Evolutionary conservation across 2,329 filamentous ascomycete species (phyloP), one percentile per base, ranked within the genome.

Genomic region (Neofusicoccum sp.): DNA sequence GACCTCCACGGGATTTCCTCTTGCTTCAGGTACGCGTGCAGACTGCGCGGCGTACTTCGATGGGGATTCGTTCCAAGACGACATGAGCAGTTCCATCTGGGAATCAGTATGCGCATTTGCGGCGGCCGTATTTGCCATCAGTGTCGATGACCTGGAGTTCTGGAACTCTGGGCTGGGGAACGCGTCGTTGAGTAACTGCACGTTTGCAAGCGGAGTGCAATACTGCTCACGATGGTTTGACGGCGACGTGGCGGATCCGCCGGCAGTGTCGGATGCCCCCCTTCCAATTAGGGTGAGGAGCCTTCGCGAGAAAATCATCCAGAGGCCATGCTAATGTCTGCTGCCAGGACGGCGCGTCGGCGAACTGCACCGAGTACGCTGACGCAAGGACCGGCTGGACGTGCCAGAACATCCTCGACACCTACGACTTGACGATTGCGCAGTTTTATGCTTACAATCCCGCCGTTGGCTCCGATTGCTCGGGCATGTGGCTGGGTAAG

Each of bases 391-490:
- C 49, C 2, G 58, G 48, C 6, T 34, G 40, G 16, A 34, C 47
- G n/a, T 61, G 58, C 30, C 38, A 41, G 4, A 30, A 40, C 26
- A 33, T 61, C 16, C 41, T 54, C 28, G 48, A 56, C 30, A 30
- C 8, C n/a, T 44, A 30, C n/a, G 47, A 41, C 26, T 33, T 61
- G 24, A 61, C 48, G 2, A 36, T 61, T 28, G 40, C 47, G 26
- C 47, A 54, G 38, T 51, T 61, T 28, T 54, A 31, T 24, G 26
- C 28, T 5, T 45, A 45, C 34, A 61, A 61, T 33, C 58, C 48
- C 4, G 16, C 47, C 12, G 48, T 56, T 28, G 38, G 28, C 14
- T 14, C 20, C 11, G 58, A 54, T 30, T 61, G 58, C 47, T 3
- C 16, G 33, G 45, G 47, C 6, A 11, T 49, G 6, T 45, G 43